These are phyloP conservation scores for Fusarium sulawesiense DNA, from an alignment of 2,329 filamentous ascomycete genomes.

Conservation along the genomic window DNA sequence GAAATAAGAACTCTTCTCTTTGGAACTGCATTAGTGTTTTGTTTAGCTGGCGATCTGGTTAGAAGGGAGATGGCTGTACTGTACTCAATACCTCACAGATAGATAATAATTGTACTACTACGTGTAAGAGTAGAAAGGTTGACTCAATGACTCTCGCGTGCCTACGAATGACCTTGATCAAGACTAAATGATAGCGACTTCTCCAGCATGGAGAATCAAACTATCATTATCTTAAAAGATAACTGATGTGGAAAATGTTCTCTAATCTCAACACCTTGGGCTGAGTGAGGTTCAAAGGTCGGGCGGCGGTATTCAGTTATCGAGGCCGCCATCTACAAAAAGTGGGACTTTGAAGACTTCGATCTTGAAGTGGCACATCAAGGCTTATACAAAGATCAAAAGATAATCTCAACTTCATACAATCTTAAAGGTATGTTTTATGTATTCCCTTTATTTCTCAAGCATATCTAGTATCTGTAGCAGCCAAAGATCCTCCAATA, in stretches of 20 bases:
- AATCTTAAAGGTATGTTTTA: not conserved
- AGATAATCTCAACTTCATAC: not conserved
- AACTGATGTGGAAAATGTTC: too few relatives aligned
- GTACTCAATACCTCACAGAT: constrained; percentile 37
- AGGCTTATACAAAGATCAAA: not conserved
- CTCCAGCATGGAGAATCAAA: too few relatives aligned
- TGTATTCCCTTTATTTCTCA: not conserved
- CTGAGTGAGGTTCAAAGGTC: not conserved
- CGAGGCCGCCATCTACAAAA: constrained; percentile 41
- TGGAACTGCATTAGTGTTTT: constrained; percentile 10
- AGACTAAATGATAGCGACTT: too few relatives aligned
- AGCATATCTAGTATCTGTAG: fast-evolving
- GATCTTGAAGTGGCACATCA: constrained; percentile 13
- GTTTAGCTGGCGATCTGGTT: constrained; percentile 22
- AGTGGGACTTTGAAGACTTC: constrained; percentile 42
- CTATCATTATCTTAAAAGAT: too few relatives aligned
- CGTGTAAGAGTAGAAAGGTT: constrained; percentile 1
- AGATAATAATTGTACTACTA: constrained; percentile 44
- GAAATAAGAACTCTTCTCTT: constrained; percentile 31
- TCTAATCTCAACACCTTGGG: not conserved
- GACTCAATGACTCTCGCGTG: not conserved
- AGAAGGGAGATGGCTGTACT: constrained; percentile 31
- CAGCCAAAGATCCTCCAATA: not conserved
- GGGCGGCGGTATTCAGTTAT: constrained; percentile 46
- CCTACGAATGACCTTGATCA: too few relatives aligned